phyloP scores from a whole-genome alignment of 345 rosid genomes.

The Dipteronia sinensis region DNA sequence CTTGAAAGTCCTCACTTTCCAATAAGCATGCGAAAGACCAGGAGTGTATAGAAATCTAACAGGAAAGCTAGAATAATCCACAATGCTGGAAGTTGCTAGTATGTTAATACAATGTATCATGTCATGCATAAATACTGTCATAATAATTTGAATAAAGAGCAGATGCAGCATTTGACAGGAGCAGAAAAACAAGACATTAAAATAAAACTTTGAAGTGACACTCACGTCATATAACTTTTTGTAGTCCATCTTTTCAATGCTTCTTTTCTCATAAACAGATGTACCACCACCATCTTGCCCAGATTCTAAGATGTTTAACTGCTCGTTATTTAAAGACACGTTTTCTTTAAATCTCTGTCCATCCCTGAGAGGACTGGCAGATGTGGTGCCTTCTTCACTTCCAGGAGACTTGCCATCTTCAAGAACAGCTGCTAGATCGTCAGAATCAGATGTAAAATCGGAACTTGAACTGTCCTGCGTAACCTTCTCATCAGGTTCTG shows the following conservation, averaged over 20 bases:
- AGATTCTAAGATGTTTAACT: conserved; percentile 35
- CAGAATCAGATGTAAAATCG: conserved; percentile 78
- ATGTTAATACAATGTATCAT: not conserved
- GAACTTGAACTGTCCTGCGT: conserved; percentile 67
- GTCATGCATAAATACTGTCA: not conserved
- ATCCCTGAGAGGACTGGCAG: conserved; percentile 21
- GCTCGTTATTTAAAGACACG: conserved; percentile 14
- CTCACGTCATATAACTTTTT: conserved; percentile 87
- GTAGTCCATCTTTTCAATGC: conserved; percentile 79
- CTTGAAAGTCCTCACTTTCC: not conserved
- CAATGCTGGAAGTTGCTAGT: not conserved
- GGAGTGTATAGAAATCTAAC: not conserved
- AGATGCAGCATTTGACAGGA: not conserved
- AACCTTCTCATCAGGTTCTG: conserved; percentile 41
- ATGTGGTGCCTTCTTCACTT: conserved; percentile 31
- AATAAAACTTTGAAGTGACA: conserved; percentile 22
- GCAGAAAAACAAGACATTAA: not conserved
- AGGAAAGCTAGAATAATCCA: conserved; percentile 12
- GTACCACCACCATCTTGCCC: conserved; percentile 40
- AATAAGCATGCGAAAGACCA: not conserved
- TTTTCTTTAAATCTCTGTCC: conserved; percentile 30
- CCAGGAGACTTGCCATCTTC: conserved; percentile 33
- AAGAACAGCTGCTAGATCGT: conserved; percentile 50
- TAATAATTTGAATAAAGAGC: not conserved
- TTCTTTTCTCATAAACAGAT: conserved; percentile 55